Evolutionary conservation across 306 rosid genomes (phyloP).

Genomic region (Luffa acutangula): DNA sequence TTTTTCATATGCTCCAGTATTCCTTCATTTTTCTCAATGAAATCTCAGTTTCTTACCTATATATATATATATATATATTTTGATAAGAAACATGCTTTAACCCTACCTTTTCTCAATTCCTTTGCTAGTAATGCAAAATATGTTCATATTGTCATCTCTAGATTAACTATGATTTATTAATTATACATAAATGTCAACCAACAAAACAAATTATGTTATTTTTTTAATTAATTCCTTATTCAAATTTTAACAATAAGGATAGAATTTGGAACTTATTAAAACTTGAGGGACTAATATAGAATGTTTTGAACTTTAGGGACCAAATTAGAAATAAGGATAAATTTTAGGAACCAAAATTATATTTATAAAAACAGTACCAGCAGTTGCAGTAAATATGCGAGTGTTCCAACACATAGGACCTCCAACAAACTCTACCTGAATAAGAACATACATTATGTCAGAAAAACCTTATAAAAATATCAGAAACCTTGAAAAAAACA

Average conservation of each 20-base stretch:
- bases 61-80: too few relatives aligned
- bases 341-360: not conserved
- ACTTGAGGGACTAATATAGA: not conserved
- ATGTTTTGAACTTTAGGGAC: not conserved
- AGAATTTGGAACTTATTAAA: not conserved
- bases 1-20: too few relatives aligned
- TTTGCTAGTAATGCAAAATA: not conserved
- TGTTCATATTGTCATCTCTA: not conserved
- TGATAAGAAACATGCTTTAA: not conserved
- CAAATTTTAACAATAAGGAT: not conserved
- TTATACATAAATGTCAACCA: not conserved
- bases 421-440: conserved; percentile 93
- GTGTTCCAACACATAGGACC: conserved; percentile 99
- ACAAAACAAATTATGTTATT: not conserved
- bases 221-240: not conserved
- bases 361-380: conserved; percentile 38
- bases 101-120: not conserved
- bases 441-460: not conserved
- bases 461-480: not conserved
- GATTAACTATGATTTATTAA: not conserved
- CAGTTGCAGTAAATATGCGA: conserved; percentile 72
- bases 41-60: too few relatives aligned
- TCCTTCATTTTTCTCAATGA: too few relatives aligned
- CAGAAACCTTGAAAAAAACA: not conserved
- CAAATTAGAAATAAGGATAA: not conserved